Conservation (phyloP, 2,329 filamentous ascomycete species). For the Trichothecium sympodiale region DNA sequence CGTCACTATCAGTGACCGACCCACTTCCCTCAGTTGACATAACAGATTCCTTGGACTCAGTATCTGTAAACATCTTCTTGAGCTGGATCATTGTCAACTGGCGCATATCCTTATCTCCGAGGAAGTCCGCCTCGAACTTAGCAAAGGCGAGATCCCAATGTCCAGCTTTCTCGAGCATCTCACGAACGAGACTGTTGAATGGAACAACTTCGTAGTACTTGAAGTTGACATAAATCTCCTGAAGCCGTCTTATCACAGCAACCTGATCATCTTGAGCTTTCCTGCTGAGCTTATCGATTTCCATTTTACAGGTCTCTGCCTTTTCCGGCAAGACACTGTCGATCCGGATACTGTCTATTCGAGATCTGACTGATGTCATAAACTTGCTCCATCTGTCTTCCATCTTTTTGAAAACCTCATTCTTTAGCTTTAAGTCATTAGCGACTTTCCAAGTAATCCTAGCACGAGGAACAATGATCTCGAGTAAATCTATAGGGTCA, state of each 20-base stretch:
- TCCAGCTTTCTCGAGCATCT: slow-evolving; percentile 84
- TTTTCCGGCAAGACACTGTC: slow-evolving; percentile 87
- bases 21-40: slow-evolving; percentile 55
- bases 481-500: slow-evolving; percentile 82
- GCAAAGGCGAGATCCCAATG: slow-evolving; percentile 88
- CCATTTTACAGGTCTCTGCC: slow-evolving; percentile 65
- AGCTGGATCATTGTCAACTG: slow-evolving; percentile 85
- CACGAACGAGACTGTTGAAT: slow-evolving; percentile 76
- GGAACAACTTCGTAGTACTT: slow-evolving; percentile 97
- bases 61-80: slow-evolving; percentile 89
- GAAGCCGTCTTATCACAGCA: slow-evolving; percentile 62
- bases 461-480: slow-evolving; percentile 84
- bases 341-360: slow-evolving; percentile 79
- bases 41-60: slow-evolving; percentile 69
- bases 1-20: slow-evolving; percentile 40
- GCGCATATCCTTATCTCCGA: slow-evolving; percentile 93
- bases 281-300: slow-evolving; percentile 68
- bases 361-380: slow-evolving; percentile 73
- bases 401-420: slow-evolving; percentile 73
- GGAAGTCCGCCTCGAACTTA: slow-evolving; percentile 85
- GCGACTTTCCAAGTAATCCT: slow-evolving; percentile 97
- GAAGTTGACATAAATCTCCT: slow-evolving; percentile 84
- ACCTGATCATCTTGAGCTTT: slow-evolving; percentile 77
- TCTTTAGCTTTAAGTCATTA: slow-evolving; percentile 83
- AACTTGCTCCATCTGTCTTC: slow-evolving; percentile 78